Evolutionary conservation across 2,329 filamentous ascomycete species (phyloP).

Genomic region (Ilyonectria mors-panacis): DNA sequence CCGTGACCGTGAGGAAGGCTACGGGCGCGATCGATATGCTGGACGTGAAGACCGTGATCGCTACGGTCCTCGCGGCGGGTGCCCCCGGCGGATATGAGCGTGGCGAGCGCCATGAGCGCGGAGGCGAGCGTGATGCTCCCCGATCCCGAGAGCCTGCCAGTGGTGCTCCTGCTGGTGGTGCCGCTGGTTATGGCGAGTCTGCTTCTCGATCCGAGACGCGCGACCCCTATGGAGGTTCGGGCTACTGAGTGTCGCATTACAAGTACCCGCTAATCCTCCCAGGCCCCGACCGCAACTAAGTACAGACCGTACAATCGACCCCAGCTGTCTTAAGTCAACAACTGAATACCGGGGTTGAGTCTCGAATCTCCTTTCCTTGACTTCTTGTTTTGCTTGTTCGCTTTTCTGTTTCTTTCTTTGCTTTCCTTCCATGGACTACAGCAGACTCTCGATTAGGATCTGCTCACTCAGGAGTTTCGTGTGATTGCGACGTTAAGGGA

Average conservation of each 20-base stretch:
- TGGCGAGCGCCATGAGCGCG: constrained; percentile 63
- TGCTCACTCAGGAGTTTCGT: constrained; percentile 55
- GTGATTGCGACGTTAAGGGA: constrained; percentile 56
- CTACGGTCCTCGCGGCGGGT: constrained; percentile 55
- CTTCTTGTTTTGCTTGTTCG: constrained; percentile 45
- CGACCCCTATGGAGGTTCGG: constrained; percentile 61
- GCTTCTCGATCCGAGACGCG: constrained; percentile 60
- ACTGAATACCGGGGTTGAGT: constrained; percentile 39
- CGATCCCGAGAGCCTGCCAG: constrained; percentile 58
- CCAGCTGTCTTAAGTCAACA: constrained; percentile 35
- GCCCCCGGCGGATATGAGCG: constrained; percentile 62
- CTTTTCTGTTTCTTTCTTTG: constrained; percentile 47
- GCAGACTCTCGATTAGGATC: constrained; percentile 50
- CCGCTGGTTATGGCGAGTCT: constrained; percentile 58
- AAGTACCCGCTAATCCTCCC: constrained; percentile 48
- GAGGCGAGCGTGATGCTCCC: constrained; percentile 57
- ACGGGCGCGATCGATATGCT: constrained; percentile 57
- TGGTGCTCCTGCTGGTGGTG: constrained; percentile 51
- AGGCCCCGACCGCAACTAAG: constrained; percentile 52
- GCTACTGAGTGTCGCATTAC: constrained; percentile 35
- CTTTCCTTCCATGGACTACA: constrained; percentile 50
- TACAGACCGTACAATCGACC: constrained; percentile 37
- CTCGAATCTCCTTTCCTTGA: constrained; percentile 48
- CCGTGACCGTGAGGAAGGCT: constrained; percentile 59
- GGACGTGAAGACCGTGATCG: constrained; percentile 64